Conservation (phyloP, 2,329 filamentous ascomycete species). For the Lachnellula occidentalis region DNA sequence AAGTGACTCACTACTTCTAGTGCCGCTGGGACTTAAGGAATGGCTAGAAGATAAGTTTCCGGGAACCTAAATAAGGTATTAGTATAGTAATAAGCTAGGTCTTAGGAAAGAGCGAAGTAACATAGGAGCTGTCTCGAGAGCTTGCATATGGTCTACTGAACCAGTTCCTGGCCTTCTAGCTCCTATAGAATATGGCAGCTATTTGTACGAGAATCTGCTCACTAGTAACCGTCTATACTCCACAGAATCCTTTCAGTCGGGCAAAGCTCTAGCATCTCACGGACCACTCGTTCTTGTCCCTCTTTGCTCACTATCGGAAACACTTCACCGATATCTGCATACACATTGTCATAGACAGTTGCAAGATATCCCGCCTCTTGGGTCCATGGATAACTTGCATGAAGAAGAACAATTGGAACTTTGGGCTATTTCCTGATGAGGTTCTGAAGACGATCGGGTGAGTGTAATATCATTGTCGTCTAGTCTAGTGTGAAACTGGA, state of each 20-base stretch:
- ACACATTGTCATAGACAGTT: conserved; percentile 71
- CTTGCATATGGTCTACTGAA: too few relatives aligned
- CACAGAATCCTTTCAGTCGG: conserved; percentile 72
- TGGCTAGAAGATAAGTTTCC: conserved; percentile 70
- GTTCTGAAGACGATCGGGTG: conserved; percentile 65
- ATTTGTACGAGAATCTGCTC: too few relatives aligned
- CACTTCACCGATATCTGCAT: conserved; percentile 76
- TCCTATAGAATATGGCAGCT: too few relatives aligned
- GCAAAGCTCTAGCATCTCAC: conserved; percentile 68
- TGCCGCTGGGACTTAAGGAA: conserved; percentile 65
- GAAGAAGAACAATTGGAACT: conserved; percentile 71
- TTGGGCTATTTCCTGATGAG: conserved; percentile 65
- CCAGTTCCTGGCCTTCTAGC: too few relatives aligned
- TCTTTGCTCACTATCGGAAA: conserved; percentile 74
- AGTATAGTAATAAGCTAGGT: too few relatives aligned
- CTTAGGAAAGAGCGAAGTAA: too few relatives aligned
- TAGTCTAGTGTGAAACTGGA: conserved; percentile 80
- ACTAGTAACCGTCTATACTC: conserved; percentile 73
- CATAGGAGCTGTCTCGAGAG: too few relatives aligned
- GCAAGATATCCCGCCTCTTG: conserved; percentile 75
- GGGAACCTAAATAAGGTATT: conserved; percentile 43
- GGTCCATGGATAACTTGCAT: conserved; percentile 77
- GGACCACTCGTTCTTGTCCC: conserved; percentile 65
- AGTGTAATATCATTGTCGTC: conserved; percentile 75
- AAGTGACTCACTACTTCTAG: conserved; percentile 53